phyloP scores from a whole-genome alignment of 2,329 filamentous ascomycete species.

The Penicillium sclerotigenum region DNA sequence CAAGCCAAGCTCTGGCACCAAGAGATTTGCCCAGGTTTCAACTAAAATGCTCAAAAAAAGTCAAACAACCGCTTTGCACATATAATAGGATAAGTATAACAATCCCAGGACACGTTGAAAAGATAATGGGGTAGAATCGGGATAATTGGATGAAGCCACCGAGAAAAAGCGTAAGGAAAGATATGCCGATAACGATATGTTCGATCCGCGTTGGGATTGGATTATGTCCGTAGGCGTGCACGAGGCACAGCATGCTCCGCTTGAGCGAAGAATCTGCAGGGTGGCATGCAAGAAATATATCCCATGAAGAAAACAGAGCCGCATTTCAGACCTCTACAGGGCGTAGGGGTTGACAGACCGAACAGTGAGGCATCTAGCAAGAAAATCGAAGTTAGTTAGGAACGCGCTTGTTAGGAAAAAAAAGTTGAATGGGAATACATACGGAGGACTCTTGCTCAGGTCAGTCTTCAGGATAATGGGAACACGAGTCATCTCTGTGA shows the following conservation, averaged over 20 bases:
- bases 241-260: constrained; percentile 9
- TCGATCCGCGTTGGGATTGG: constrained; percentile 20
- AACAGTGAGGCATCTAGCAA: constrained; percentile 47
- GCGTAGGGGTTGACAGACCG: constrained; percentile 52
- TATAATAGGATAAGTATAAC: constrained; percentile 25
- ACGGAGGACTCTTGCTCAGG: constrained; percentile 98
- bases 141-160: constrained; percentile 7
- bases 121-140: constrained; percentile 7
- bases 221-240: constrained; percentile 24
- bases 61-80: constrained; percentile 23
- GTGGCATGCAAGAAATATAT: constrained; percentile 30
- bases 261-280: constrained; percentile 21
- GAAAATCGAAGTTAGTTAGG: not conserved
- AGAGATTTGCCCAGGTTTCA: constrained; percentile 14
- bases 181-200: constrained; percentile 22
- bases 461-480: constrained; percentile 99
- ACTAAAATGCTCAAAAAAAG: constrained; percentile 20
- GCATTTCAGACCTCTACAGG: constrained; percentile 33
- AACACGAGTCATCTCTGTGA: constrained; percentile 94
- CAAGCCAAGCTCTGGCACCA: constrained; percentile 13
- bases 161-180: constrained; percentile 7
- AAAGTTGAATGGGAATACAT: constrained; percentile 52
- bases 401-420: not conserved
- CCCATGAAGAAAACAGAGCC: constrained; percentile 17
- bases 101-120: constrained; percentile 14